Evolutionary conservation across 2,329 filamentous ascomycete genomes (phyloP), one percentile per base, ranked within the genome.

Genomic region (Penicillium sp.): DNA sequence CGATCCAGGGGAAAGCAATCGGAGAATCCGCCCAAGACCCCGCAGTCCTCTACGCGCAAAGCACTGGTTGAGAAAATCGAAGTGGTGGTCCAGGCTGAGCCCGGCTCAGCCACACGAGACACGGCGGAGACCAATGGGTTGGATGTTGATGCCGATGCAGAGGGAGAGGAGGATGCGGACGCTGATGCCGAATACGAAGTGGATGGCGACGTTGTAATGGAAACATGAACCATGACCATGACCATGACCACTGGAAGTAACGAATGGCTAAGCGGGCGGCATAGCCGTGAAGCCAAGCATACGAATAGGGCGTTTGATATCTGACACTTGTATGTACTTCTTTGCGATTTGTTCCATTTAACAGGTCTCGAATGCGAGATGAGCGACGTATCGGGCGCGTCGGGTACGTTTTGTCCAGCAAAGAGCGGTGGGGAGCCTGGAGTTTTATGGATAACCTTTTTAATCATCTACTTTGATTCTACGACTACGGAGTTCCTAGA

Each of bases 121-220:
- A 50, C 38, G 5, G 31, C 47, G 24, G 48, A 57, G 23, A 46
- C 54, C 6, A 62, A 65, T 35, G 64, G 60, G 6, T 56, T 55
- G 12, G 53, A 57, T 12, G 38, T 39, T 3, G 55, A 58, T n/a
- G 39, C 42, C 4, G 59, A 59, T 40, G 58, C 46, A 6, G 56
- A 62, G n/a, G 58, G 54, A 12, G 66, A 67, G 40, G 59, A 59
- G 4, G 65, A 67, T 38, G 57, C 57, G 3, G 65, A 67, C 37
- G 57, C 57, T 1, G 63, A 67, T 46, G 57, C 56, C 20, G 59
- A 61, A 37, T 61, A 59, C 31, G 59, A 61, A 41, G 50, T 59
- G 37, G 59, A 61, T 44, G 61, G 53, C 24, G 63, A 63, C 44
- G 52, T 59, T 31, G 61, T 64, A 40, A 67, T 67, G 66, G 61